These are phyloP conservation scores for Aspergillus sp. DNA, from an alignment of 2,329 filamentous ascomycete genomes.

Conservation along the genomic window DNA sequence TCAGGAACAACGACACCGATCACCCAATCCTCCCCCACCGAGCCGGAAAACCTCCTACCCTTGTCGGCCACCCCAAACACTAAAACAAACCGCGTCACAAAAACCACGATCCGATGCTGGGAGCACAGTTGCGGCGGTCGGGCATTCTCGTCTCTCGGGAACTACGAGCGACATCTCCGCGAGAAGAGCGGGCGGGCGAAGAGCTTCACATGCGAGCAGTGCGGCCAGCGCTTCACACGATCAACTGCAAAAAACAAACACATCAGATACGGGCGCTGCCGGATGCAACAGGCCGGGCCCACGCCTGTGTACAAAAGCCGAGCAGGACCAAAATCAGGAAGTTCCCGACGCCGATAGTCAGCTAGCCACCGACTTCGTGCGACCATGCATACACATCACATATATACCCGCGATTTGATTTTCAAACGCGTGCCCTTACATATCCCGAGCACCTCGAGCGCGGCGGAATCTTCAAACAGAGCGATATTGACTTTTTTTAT, in stretches of 20 bases:
- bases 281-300: background rate
- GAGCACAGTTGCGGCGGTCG: constrained; percentile 12
- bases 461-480: background rate
- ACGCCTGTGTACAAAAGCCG: background rate
- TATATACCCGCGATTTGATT: background rate
- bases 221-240: constrained; percentile 10
- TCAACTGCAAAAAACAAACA: constrained; percentile 12
- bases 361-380: background rate
- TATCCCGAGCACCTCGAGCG: too few relatives aligned
- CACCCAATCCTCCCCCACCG: constrained; percentile 1
- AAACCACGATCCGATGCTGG: constrained; percentile 9
- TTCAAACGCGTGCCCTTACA: background rate
- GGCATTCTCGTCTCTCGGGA: constrained; percentile 8
- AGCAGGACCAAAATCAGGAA: too few relatives aligned
- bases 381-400: background rate
- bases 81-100: background rate
- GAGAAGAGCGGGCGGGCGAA: constrained; percentile 9
- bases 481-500: background rate
- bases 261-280: constrained; percentile 7
- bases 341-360: too few relatives aligned
- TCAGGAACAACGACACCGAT: background rate
- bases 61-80: background rate
- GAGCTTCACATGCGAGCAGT: constrained; percentile 7
- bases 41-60: background rate
- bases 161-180: constrained; percentile 10